phyloP scores from a whole-genome alignment of 2,329 filamentous ascomycete genomes.

The Whalleya microplaca region DNA sequence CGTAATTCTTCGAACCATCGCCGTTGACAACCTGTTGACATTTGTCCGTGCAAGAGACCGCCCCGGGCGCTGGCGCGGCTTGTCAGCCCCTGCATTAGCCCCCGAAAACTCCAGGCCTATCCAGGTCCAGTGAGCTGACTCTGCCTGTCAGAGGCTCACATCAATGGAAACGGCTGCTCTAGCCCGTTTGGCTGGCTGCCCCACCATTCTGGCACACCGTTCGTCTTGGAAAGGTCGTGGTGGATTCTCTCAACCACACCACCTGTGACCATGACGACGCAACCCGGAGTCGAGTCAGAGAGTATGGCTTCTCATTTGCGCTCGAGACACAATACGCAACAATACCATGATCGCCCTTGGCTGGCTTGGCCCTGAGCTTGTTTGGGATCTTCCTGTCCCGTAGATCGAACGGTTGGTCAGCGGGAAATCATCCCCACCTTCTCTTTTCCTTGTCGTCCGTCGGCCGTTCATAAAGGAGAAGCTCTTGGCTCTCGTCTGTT shows the following conservation, averaged over 20 bases:
- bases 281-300: slow-evolving; percentile 15
- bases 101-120: slow-evolving; percentile 14
- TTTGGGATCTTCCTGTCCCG: slow-evolving; percentile 22
- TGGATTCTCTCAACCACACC: slow-evolving; percentile 2
- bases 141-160: neutral
- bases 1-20: no score
- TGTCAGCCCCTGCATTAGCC: slow-evolving; percentile 25
- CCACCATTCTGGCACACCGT: slow-evolving; percentile 17
- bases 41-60: no score
- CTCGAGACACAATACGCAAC: slow-evolving; percentile 24
- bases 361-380: slow-evolving; percentile 27
- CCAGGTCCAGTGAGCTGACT: neutral
- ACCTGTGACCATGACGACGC: slow-evolving; percentile 21
- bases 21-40: no score
- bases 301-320: slow-evolving; percentile 6
- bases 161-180: neutral
- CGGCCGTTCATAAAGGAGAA: slow-evolving; percentile 19
- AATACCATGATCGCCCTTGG: slow-evolving; percentile 24
- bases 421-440: slow-evolving; percentile 15
- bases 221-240: slow-evolving; percentile 16
- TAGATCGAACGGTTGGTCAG: slow-evolving; percentile 22
- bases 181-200: slow-evolving; percentile 6
- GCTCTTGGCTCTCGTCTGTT: slow-evolving; percentile 22
- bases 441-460: slow-evolving; percentile 10
- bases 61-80: neutral